Conservation (phyloP, 2,329 filamentous ascomycete species). For the Alternaria brassicae region DNA sequence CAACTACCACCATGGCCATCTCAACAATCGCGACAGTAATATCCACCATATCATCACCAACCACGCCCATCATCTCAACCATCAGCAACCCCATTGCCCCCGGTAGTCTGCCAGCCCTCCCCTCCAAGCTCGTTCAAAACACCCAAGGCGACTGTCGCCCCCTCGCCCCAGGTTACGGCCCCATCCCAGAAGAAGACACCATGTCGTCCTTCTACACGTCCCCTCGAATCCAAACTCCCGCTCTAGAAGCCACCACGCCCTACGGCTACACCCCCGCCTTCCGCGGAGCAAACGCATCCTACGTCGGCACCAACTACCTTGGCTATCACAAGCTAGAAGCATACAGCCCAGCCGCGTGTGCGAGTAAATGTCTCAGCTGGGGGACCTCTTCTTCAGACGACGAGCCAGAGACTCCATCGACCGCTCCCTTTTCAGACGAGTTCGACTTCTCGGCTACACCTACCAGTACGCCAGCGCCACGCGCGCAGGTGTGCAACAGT, state of each 20-base stretch:
- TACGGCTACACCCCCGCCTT: not conserved
- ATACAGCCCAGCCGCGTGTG: conserved; percentile 2
- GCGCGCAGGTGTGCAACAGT: not conserved
- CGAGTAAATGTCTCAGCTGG: not conserved
- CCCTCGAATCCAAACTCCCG: not conserved
- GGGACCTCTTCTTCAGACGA: not conserved
- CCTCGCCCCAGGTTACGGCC: not conserved
- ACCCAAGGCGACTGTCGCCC: not conserved
- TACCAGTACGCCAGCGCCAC: not conserved
- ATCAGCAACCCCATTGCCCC: not conserved
- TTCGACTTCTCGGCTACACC: not conserved
- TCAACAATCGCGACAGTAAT: not conserved
- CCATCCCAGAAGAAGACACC: conserved; percentile 1
- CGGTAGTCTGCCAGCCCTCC: not conserved
- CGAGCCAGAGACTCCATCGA: not conserved
- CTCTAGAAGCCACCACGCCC: not conserved
- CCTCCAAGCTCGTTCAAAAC: not conserved
- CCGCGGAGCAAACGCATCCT: not conserved
- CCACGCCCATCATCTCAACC: not conserved
- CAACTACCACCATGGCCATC: not conserved
- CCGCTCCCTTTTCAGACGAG: not conserved
- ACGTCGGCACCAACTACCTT: conserved; percentile 1
- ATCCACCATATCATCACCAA: not conserved
- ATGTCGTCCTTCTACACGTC: not conserved
- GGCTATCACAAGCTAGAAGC: conserved; percentile 3